These are phyloP conservation scores for Cryptosporidium andersoni DNA, from an alignment of 169 alveolate species.

Conservation along the genomic window DNA sequence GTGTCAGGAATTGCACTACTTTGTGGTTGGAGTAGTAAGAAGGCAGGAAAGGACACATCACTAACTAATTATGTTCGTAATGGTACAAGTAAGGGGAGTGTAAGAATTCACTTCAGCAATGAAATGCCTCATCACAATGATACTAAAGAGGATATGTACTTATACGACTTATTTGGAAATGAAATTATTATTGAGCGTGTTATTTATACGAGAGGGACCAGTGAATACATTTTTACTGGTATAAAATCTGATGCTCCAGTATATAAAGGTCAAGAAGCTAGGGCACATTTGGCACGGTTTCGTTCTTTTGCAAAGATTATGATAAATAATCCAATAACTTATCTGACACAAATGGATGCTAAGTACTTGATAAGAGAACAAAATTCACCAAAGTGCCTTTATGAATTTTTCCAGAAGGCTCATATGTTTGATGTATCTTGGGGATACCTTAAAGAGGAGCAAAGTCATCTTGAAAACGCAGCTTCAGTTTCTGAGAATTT, in stretches of 20 bases:
- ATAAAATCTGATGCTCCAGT: conserved; percentile 35
- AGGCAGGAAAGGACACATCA: conserved; percentile 53
- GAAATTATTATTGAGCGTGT: conserved; percentile 54
- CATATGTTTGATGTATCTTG: conserved; percentile 57
- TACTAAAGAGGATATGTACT: conserved; percentile 12
- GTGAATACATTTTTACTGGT: conserved; percentile 31
- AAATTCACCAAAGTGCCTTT: conserved; percentile 44
- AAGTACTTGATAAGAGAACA: conserved; percentile 66
- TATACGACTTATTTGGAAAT: conserved; percentile 42
- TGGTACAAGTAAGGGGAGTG: conserved; percentile 35
- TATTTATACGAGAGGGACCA: conserved; percentile 39
- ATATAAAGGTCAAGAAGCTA: conserved; percentile 28
- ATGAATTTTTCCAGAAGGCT: conserved; percentile 63
- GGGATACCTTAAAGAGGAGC: conserved; percentile 44
- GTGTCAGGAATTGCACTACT: conserved; percentile 61
- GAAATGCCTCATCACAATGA: not conserved
- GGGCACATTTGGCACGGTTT: conserved; percentile 16
- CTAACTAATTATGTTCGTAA: conserved; percentile 28
- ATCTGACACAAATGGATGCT: conserved; percentile 47
- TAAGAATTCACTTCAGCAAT: conserved; percentile 45
- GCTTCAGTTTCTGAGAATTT: conserved; percentile 12
- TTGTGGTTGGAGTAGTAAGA: conserved; percentile 69
- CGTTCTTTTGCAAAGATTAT: conserved; percentile 52
- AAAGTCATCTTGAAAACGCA: conserved; percentile 41
- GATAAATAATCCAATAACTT: conserved; percentile 53